phyloP scores from a whole-genome alignment of 305 asterid species.

The Striga hermonthica region DNA sequence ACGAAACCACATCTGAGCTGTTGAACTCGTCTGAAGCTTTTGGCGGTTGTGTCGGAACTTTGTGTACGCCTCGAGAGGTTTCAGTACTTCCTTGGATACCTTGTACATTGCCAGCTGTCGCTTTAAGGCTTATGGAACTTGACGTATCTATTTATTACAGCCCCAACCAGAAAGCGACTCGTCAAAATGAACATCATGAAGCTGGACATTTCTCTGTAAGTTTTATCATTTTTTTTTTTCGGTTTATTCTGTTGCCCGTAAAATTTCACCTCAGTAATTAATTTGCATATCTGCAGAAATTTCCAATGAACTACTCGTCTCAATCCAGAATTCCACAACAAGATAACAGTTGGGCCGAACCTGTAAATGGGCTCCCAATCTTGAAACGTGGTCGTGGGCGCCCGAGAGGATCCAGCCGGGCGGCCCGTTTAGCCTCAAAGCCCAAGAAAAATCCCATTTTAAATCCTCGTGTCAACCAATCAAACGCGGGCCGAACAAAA shows the following conservation, averaged over 20 bases:
- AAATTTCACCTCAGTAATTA: too few species aligned
- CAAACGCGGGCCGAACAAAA: constrained; percentile 29
- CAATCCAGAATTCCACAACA: constrained; percentile 36
- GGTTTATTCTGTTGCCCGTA: too few species aligned
- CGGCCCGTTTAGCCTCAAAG: constrained; percentile 40
- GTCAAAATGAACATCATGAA: constrained; percentile 36
- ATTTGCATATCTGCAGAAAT: constrained; percentile 36
- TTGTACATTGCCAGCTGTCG: constrained; percentile 65
- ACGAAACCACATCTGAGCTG: constrained; percentile 59
- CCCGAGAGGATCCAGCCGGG: constrained; percentile 47
- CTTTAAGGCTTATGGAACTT: constrained; percentile 71
- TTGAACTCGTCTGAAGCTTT: constrained; percentile 36
- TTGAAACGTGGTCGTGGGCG: constrained; percentile 58
- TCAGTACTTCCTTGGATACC: constrained; percentile 79
- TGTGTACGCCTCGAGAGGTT: constrained; percentile 34
- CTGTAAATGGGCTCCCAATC: constrained; percentile 33
- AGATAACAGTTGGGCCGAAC: constrained; percentile 39
- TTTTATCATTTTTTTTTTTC: constrained; percentile 7
- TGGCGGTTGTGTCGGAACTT: constrained; percentile 33
- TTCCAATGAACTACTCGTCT: constrained; percentile 33
- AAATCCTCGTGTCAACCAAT: constrained; percentile 36
- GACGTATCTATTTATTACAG: constrained; percentile 61
- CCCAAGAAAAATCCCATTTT: constrained; percentile 33
- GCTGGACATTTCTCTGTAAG: constrained; percentile 47
- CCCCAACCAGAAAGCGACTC: constrained; percentile 41